Evolutionary conservation across 164 flowering plant genomes (phyloP).

Genomic region (Umbilicus rupestris): DNA sequence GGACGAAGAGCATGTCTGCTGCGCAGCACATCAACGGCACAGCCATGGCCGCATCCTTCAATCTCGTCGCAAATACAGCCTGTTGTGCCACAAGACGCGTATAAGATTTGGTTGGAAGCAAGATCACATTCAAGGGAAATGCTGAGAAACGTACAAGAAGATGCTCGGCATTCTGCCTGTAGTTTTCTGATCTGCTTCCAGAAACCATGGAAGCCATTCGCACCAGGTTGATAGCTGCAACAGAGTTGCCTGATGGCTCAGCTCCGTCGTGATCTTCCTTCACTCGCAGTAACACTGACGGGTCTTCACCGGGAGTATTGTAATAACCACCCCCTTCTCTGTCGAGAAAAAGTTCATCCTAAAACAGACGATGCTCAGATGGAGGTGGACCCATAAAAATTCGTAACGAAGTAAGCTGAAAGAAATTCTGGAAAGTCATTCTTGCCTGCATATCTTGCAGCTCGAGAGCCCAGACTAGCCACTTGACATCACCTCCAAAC

Average conservation of each 20-base stretch:
- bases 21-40: constrained; percentile 92
- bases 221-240: constrained; percentile 68
- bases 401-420: neutral
- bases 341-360: constrained; percentile 90
- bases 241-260: constrained; percentile 94
- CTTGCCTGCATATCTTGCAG: constrained; percentile 80
- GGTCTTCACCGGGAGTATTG: constrained; percentile 82
- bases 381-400: no score
- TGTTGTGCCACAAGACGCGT: constrained; percentile 13
- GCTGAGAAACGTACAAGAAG: constrained; percentile 51
- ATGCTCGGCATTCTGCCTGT: constrained; percentile 60
- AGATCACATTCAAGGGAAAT: neutral
- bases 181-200: constrained; percentile 29
- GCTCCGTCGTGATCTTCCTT: constrained; percentile 99
- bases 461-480: constrained; percentile 81
- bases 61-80: constrained; percentile 78
- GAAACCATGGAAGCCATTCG: constrained; percentile 56
- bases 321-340: constrained; percentile 83
- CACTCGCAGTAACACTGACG: constrained; percentile 79
- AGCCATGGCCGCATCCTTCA: constrained; percentile 70
- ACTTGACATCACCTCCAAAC: constrained; percentile 50
- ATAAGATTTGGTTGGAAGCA: neutral
- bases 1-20: constrained; percentile 61
- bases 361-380: constrained; percentile 10
- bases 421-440: neutral